Conservation (phyloP, 1,284 basidiomycete species). For the Coniophora puteana region DNA sequence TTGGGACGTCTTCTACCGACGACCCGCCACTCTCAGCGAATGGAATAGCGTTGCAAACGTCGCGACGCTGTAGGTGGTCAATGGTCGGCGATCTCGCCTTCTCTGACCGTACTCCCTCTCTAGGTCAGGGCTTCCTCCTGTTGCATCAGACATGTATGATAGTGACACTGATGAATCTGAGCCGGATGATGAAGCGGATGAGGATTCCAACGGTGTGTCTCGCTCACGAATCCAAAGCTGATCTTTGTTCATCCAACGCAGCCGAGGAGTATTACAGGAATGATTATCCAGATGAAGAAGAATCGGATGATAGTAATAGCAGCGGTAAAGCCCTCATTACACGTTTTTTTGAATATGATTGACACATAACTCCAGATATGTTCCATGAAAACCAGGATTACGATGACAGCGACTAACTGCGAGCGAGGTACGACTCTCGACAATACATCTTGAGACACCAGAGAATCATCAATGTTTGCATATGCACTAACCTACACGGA, state of each 20-base stretch:
- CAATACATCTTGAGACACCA: too few species aligned
- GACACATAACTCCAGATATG: conserved; percentile 13
- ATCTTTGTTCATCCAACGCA: conserved; percentile 23
- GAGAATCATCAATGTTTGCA: too few species aligned
- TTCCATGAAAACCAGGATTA: conserved; percentile 23
- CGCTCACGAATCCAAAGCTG: too few species aligned
- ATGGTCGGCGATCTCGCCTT: not conserved
- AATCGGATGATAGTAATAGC: conserved; percentile 35
- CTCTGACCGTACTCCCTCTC: conserved; percentile 4
- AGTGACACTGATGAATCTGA: conserved; percentile 45
- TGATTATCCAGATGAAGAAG: conserved; percentile 75
- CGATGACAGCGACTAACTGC: too few species aligned
- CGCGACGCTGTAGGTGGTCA: conserved; percentile 55
- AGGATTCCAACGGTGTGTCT: conserved; percentile 71
- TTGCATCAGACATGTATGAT: conserved; percentile 42
- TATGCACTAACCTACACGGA: too few species aligned
- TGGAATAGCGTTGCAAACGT: conserved; percentile 55
- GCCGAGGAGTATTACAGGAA: conserved; percentile 80
- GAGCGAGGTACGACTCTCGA: too few species aligned
- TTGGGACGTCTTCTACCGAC: conserved; percentile 76
- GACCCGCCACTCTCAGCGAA: conserved; percentile 52
- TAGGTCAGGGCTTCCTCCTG: conserved; percentile 64
- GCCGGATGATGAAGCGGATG: conserved; percentile 72
- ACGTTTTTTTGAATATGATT: conserved; percentile 6
- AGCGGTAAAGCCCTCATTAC: conserved; percentile 31